Conservation (phyloP, 345 rosid genomes). For the Eucalyptus albens region DNA sequence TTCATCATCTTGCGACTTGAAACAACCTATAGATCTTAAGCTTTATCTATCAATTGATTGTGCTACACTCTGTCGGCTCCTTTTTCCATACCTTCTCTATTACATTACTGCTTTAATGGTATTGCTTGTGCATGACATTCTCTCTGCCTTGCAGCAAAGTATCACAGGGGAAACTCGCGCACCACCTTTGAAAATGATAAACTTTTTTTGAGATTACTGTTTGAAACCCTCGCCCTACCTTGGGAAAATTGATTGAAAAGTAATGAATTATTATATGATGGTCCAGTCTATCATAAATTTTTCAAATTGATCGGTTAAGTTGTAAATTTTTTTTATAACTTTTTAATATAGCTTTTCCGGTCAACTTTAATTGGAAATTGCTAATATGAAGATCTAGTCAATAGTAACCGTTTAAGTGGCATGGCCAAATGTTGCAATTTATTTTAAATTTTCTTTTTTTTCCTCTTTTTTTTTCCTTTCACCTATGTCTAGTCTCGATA, state of each 20-base stretch:
- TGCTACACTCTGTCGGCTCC: background rate
- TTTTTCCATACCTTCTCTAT: background rate
- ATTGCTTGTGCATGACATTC: background rate
- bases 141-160: background rate
- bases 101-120: background rate
- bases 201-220: background rate
- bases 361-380: rapidly evolving
- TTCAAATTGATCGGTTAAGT: background rate
- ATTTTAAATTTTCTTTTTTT: rapidly evolving
- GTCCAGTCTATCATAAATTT: rapidly evolving
- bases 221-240: background rate
- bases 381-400: rapidly evolving
- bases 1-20: background rate
- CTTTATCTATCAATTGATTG: background rate
- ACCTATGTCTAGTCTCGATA: background rate
- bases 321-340: rapidly evolving
- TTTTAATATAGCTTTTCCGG: rapidly evolving
- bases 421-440: background rate
- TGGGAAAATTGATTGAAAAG: background rate
- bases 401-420: background rate
- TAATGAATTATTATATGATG: background rate
- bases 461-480: background rate
- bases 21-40: background rate
- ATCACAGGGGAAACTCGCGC: background rate
- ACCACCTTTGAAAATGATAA: background rate